These are phyloP conservation scores for Geotrichum histeridarum DNA, from an alignment of 1,139 yeast species.

Conservation along the genomic window DNA sequence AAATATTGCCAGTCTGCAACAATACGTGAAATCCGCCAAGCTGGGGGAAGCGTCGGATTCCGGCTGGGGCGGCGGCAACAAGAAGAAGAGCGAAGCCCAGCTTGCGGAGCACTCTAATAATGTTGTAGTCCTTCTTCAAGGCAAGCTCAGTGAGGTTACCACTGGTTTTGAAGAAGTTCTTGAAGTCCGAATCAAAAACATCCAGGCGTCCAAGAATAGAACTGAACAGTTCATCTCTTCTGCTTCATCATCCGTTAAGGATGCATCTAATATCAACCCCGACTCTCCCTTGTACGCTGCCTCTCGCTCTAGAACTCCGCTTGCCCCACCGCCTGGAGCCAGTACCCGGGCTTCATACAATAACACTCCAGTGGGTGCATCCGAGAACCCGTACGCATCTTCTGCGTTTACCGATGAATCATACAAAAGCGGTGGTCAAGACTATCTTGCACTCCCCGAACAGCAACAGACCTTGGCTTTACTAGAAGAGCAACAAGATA, in stretches of 20 bases:
- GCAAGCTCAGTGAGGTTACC: slow-evolving; percentile 84
- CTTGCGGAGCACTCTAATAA: slow-evolving; percentile 71
- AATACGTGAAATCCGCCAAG: slow-evolving; percentile 45
- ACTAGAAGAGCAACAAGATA: slow-evolving; percentile 61
- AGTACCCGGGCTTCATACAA: background rate
- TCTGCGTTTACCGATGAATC: slow-evolving; percentile 28
- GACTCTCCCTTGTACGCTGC: slow-evolving; percentile 20
- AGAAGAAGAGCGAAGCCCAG: slow-evolving; percentile 52
- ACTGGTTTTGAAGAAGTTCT: slow-evolving; percentile 86
- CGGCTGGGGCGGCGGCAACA: slow-evolving; percentile 31
- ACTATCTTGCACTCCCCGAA: slow-evolving; percentile 54
- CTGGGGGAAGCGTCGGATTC: slow-evolving; percentile 24
- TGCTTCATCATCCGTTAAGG: slow-evolving; percentile 33
- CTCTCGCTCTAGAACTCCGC: slow-evolving; percentile 11
- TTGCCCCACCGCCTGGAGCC: background rate
- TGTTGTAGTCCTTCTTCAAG: slow-evolving; percentile 79
- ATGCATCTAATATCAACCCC: slow-evolving; percentile 12
- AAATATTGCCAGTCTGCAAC: slow-evolving; percentile 61
- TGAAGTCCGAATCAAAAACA: slow-evolving; percentile 80
- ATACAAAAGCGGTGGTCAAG: slow-evolving; percentile 21
- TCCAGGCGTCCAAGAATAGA: slow-evolving; percentile 72
- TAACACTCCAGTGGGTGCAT: slow-evolving; percentile 12
- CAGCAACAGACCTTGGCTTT: slow-evolving; percentile 66
- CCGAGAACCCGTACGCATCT: slow-evolving; percentile 36
- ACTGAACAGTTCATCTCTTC: slow-evolving; percentile 75